Base-by-base conservation (phyloP, 768 basidiomycete species). In the Nevesoporus exiguus region DNA sequence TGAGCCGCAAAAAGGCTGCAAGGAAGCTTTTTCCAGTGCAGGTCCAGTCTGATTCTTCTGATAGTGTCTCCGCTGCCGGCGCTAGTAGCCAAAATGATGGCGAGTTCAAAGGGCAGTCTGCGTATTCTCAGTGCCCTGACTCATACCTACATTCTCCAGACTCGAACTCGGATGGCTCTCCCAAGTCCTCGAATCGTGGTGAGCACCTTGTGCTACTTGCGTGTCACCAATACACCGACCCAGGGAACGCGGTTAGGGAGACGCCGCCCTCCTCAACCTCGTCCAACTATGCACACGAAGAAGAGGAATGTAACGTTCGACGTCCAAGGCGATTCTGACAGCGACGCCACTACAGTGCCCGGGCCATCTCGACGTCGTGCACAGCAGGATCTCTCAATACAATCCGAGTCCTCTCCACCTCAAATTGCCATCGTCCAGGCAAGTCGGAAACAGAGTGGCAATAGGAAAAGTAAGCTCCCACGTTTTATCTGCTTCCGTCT, bases 281-380 rank as follows among this genome's bases (percentile, higher is more conserved):
- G 52, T 29, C 34, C 50, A 7, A 25, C 10, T 22, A 22, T 22
- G 7, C 33, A 25, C 22, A 2, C 48, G 19, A 61, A 51, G 17
- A n/a, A 56, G 17, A 59, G 42, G 42, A 56, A 36, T 19, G 65
- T 69, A 15, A 47, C 30, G 9, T 67, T 67, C 24, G 53, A 55
- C 25, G n/a, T 39, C 14, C 31, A 11, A 37, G 31, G 49, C 9
- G 49, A 51, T 31, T 54, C 52, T 19, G 63, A 57, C 25, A 58
- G 55, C 47, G 63, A 65, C 15, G 40, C 47, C 33, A 51, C 45
- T 19, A 59, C 60, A 7, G 52, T 62, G 9, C 62, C 54, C 24
- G 54, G 14, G 10, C 52, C 31, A 25, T 39, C 55, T 47, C 57
- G 40, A 24, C 44, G 2, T 39, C 64, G 33, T 17, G 37, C 13